Evolutionary conservation across 2,329 filamentous ascomycete species (phyloP).

Genomic region (Monilinia fructigena): DNA sequence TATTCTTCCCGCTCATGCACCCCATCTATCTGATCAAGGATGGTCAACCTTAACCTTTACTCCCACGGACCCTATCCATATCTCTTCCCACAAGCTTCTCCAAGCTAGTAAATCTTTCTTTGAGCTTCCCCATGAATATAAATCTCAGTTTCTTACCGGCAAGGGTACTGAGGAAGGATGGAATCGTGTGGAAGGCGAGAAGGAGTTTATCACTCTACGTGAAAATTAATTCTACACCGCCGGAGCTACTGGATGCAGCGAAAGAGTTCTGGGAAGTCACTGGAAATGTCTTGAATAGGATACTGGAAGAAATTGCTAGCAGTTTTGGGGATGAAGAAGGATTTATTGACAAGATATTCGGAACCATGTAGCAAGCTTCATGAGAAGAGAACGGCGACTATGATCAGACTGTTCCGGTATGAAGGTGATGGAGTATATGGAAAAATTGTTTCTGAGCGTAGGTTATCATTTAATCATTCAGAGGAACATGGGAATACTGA

Average conservation of each 20-base stretch:
- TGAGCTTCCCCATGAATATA: constrained; percentile 29
- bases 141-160: constrained; percentile 29
- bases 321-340: constrained; percentile 32
- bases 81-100: constrained; percentile 29
- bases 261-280: constrained; percentile 30
- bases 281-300: constrained; percentile 29
- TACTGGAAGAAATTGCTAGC: constrained; percentile 29
- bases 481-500: not conserved
- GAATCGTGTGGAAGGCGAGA: constrained; percentile 34
- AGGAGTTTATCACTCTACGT: constrained; percentile 36
- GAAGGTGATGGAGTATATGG: constrained; percentile 25
- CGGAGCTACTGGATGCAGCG: constrained; percentile 28
- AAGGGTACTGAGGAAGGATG: constrained; percentile 35
- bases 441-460: constrained; percentile 35
- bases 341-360: constrained; percentile 31
- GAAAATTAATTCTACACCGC: constrained; percentile 27
- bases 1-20: constrained; percentile 28
- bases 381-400: constrained; percentile 29
- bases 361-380: constrained; percentile 29
- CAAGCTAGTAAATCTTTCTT: constrained; percentile 33
- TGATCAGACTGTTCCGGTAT: constrained; percentile 36
- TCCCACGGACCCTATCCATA: constrained; percentile 26
- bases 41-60: constrained; percentile 33
- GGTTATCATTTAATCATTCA: not conserved
- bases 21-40: constrained; percentile 31